Percentiles rank a stretch among this genome's conserved stretches.
These are phyloP conservation scores for Pseudopyrenochaeta lycopersici DNA, from an alignment of 2,329 filamentous ascomycete genomes.

Conservation along the genomic window DNA sequence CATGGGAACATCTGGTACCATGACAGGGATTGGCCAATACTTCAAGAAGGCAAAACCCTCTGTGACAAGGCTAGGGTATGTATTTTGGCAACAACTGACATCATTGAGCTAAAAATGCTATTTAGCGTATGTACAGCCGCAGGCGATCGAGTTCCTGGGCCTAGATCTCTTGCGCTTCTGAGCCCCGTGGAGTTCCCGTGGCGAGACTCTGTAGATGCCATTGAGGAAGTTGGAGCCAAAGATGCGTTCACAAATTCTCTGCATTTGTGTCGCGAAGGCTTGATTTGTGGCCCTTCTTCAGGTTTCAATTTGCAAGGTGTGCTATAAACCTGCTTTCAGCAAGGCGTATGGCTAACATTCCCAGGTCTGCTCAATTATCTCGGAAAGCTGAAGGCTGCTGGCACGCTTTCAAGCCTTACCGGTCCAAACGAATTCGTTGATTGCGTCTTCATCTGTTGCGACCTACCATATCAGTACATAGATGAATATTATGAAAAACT, in stretches of 20 bases:
- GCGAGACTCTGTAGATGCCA: slow-evolving; percentile 63
- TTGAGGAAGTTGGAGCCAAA: slow-evolving; percentile 65
- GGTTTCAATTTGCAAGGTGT: slow-evolving; percentile 65
- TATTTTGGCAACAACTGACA: background rate
- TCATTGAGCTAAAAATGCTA: slow-evolving; percentile 1
- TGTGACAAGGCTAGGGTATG: slow-evolving; percentile 26
- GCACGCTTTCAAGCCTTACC: slow-evolving; percentile 17
- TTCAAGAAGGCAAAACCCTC: slow-evolving; percentile 30
- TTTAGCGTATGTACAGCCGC: slow-evolving; percentile 64
- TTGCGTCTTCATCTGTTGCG: slow-evolving; percentile 65
- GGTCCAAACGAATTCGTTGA: slow-evolving; percentile 16
- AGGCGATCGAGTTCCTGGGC: slow-evolving; percentile 67
- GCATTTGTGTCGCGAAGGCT: slow-evolving; percentile 64
- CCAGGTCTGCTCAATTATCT: slow-evolving; percentile 28
- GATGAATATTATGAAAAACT: slow-evolving; percentile 68
- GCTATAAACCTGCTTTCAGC: too few relatives aligned
- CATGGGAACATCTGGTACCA: slow-evolving; percentile 64
- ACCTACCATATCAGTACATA: slow-evolving; percentile 71
- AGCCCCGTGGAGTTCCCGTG: slow-evolving; percentile 67
- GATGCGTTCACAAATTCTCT: slow-evolving; percentile 65
- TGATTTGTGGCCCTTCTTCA: slow-evolving; percentile 69
- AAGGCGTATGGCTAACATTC: background rate
- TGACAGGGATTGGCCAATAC: slow-evolving; percentile 32
- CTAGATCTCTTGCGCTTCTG: slow-evolving; percentile 60
- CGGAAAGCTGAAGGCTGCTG: slow-evolving; percentile 16